phyloP scores from a whole-genome alignment of 306 rosid species.

The Quercus dentata region DNA sequence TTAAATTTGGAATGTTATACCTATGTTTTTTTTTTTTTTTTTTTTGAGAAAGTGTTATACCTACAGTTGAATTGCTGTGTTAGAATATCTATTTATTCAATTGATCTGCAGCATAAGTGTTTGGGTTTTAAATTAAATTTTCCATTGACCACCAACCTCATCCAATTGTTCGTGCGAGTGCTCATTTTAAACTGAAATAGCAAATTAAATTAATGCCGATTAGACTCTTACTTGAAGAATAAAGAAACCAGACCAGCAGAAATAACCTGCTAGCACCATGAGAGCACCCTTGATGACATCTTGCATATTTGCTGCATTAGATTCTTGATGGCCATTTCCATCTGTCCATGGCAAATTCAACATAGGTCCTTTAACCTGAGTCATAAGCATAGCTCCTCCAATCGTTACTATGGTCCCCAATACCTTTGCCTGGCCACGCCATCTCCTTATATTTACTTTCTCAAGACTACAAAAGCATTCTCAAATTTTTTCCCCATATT shows the following conservation, averaged over 20 bases:
- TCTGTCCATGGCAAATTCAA: conserved; percentile 39
- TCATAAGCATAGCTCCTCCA: conserved; percentile 56
- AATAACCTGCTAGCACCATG: conserved; percentile 36
- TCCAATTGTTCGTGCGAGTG: too few relatives aligned
- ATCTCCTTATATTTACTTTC: conserved; percentile 31
- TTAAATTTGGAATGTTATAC: too few relatives aligned
- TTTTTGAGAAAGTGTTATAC: too few relatives aligned
- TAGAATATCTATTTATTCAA: too few relatives aligned
- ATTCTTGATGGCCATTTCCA: conserved; percentile 2
- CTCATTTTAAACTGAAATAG: too few relatives aligned
- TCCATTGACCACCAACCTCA: too few relatives aligned
- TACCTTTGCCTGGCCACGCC: conserved; percentile 38
- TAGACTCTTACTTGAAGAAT: conserved; percentile 38
- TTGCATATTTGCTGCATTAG: conserved; percentile 22
- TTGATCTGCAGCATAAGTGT: too few relatives aligned
- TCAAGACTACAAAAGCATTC: conserved; percentile 39
- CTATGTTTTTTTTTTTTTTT: too few relatives aligned
- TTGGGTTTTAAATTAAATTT: too few relatives aligned
- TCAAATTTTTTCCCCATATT: neutral
- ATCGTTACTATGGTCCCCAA: conserved; percentile 39
- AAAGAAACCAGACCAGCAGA: conserved; percentile 45
- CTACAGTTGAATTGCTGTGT: too few relatives aligned
- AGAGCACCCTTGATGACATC: conserved; percentile 43
- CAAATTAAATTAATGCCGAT: neutral
- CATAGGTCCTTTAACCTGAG: conserved; percentile 36